phyloP scores from a whole-genome alignment of 1,139 yeast species.

The Pichia sorboxylosa region DNA sequence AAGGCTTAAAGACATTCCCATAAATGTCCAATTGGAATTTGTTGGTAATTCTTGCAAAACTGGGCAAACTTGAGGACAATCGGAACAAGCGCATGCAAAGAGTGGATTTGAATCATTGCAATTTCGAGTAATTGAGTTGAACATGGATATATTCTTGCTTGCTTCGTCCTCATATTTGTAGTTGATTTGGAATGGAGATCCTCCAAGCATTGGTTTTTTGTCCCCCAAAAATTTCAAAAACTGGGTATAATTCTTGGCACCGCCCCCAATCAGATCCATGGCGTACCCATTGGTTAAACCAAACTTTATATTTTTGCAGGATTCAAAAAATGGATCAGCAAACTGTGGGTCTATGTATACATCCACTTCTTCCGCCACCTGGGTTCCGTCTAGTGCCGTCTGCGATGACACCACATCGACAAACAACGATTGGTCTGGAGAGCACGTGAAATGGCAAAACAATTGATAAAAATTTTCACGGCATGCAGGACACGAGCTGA shows the following conservation, averaged over 20 bases:
- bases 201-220: constrained; percentile 85
- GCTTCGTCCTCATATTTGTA: constrained; percentile 34
- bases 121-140: constrained; percentile 29
- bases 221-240: constrained; percentile 87
- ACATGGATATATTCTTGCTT: constrained; percentile 16
- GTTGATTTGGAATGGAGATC: constrained; percentile 91
- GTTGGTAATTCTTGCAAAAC: constrained; percentile 34
- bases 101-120: constrained; percentile 49
- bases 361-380: constrained; percentile 60
- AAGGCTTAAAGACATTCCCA: constrained; percentile 58
- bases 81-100: constrained; percentile 82
- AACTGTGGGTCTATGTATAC: constrained; percentile 43
- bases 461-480: constrained; percentile 71
- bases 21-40: constrained; percentile 35
- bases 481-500: constrained; percentile 94
- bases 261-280: constrained; percentile 95
- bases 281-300: constrained; percentile 94
- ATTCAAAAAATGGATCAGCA: constrained; percentile 60
- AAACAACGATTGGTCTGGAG: constrained; percentile 70
- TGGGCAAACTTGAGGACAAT: constrained; percentile 78
- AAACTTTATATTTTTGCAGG: constrained; percentile 83
- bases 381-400: constrained; percentile 38
- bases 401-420: constrained; percentile 52
- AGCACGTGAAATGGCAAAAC: constrained; percentile 85
- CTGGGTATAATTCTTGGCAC: constrained; percentile 61